Percentiles rank a stretch among this genome's conserved stretches.
phyloP scores from a whole-genome alignment of 202 grass and related monocot species.

The Carex sylvatica region DNA sequence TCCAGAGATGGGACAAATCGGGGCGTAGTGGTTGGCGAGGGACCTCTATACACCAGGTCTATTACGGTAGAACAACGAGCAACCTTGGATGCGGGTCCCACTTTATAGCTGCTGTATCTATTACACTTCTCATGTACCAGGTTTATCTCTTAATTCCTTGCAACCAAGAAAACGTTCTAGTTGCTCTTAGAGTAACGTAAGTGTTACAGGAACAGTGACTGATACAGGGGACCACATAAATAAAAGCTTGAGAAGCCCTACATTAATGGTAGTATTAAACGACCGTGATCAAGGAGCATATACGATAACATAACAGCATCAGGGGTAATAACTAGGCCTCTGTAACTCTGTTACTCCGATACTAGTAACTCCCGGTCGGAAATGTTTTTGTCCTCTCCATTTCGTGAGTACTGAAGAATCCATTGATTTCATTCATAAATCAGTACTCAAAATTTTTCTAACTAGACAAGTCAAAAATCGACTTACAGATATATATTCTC shows the following conservation, averaged over 20 bases:
- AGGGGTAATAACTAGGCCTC: not conserved
- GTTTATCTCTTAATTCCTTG: not conserved
- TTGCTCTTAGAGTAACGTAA: not conserved
- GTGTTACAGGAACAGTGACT: not conserved
- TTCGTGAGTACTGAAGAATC: not conserved
- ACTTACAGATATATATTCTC: not conserved
- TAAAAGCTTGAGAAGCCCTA: not conserved
- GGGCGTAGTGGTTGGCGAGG: not conserved
- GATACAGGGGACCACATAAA: not conserved
- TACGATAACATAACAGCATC: slow-evolving; percentile 2
- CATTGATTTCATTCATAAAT: not conserved
- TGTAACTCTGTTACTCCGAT: not conserved
- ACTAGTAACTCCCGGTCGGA: not conserved
- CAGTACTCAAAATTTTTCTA: not conserved
- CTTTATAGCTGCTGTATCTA: not conserved
- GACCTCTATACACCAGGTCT: not conserved
- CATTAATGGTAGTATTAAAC: not conserved
- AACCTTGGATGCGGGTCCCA: not conserved
- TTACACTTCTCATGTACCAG: not conserved
- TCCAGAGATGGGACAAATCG: slow-evolving; percentile 10
- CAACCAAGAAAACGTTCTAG: not conserved
- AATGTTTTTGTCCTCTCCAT: not conserved
- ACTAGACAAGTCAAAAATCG: not conserved
- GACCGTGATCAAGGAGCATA: slow-evolving; percentile 7
- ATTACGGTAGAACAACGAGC: not conserved